Percentiles rank a stretch among this genome's conserved stretches.
Evolutionary conservation across 805 yeast genomes (phyloP).

Genomic region (Candida endomychidarum): DNA sequence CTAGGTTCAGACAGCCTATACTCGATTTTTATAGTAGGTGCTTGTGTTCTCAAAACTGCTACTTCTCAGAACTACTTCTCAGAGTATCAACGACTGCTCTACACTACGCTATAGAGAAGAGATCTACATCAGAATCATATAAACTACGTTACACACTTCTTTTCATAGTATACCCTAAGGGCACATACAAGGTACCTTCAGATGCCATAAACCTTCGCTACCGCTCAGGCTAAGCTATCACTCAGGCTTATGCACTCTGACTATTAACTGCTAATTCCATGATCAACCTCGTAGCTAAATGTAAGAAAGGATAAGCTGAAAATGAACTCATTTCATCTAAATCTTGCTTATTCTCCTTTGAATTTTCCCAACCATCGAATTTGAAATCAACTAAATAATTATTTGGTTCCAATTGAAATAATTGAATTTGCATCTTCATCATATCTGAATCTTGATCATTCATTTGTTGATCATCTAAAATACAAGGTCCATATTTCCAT

Average conservation of each 20-base stretch:
- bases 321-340: constrained; percentile 82
- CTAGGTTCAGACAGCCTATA: too few species aligned
- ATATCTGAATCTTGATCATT: constrained; percentile 50
- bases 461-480: constrained; percentile 8
- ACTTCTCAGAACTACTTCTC: too few species aligned
- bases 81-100: too few species aligned
- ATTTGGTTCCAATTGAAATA: constrained; percentile 93
- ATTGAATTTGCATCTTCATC: constrained; percentile 96
- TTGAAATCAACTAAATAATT: constrained; percentile 95
- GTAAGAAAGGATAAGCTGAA: constrained; percentile 92
- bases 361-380: constrained; percentile 91
- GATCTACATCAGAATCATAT: too few species aligned
- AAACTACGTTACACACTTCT: too few species aligned
- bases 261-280: constrained; percentile 97
- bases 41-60: too few species aligned
- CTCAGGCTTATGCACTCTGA: constrained; percentile 48
- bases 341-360: constrained; percentile 28
- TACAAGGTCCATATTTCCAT: constrained; percentile 69
- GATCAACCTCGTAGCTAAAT: constrained; percentile 85
- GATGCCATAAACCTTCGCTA: too few species aligned
- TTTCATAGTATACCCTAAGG: too few species aligned
- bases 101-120: too few species aligned
- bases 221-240: too few species aligned
- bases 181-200: too few species aligned
- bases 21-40: too few species aligned